A percentile compares a stretch with the other conserved stretches of the same genome.
Conservation (phyloP, 2,329 filamentous ascomycete genomes). For the Alternaria arbusti region DNA sequence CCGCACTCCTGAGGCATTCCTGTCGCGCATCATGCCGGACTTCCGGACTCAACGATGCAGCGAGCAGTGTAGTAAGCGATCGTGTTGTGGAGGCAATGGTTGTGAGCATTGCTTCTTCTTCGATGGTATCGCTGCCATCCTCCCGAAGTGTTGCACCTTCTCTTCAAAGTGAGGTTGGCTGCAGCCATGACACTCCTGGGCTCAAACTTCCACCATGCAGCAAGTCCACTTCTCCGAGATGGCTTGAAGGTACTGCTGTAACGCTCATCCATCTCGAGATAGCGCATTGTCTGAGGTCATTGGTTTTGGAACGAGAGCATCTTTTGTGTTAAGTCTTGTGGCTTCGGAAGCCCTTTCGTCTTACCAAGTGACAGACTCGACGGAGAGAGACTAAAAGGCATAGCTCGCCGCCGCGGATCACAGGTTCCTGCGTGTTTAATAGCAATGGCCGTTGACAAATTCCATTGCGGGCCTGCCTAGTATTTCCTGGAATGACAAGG, state of each 20-base stretch:
- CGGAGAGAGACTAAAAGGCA: neutral
- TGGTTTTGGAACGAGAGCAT: neutral
- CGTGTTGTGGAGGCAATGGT: neutral
- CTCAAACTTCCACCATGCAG: neutral
- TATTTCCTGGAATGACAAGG: neutral
- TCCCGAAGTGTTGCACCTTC: neutral
- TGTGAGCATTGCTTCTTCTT: neutral
- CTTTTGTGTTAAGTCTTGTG: neutral
- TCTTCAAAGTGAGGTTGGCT: neutral
- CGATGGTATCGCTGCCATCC: neutral
- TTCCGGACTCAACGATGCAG: neutral
- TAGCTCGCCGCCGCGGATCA: neutral
- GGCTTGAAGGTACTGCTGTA: neutral
- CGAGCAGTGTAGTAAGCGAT: neutral
- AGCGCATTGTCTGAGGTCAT: neutral
- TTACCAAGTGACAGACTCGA: neutral
- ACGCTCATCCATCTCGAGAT: neutral
- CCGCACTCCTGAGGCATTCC: neutral
- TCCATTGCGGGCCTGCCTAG: neutral
- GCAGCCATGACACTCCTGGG: neutral
- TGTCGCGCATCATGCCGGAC: neutral
- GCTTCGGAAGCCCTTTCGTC: neutral
- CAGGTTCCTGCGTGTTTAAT: neutral
- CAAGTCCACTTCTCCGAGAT: neutral
- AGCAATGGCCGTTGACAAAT: neutral